A percentile compares a stretch with the other conserved stretches of the same genome.
Conservation (phyloP, 352 stramenopile species). For the Halophytophthora polymorphica region DNA sequence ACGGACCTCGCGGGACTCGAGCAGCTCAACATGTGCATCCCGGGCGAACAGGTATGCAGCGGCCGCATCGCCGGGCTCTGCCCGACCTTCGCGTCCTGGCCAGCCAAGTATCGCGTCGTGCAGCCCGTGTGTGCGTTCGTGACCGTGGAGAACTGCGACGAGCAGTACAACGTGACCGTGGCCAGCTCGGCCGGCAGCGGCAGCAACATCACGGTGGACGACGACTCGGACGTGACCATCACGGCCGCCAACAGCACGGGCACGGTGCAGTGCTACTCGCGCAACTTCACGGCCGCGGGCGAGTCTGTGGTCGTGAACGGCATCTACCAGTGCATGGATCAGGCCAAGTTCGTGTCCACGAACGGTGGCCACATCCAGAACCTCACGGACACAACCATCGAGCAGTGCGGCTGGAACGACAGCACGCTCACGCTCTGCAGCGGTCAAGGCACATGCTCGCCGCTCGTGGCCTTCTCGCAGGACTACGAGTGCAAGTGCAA, state of each 20-base stretch:
- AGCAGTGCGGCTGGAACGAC: conserved; percentile 49
- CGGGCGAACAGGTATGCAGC: conserved; percentile 47
- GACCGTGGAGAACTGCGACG: conserved; percentile 57
- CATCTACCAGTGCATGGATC: conserved; percentile 77
- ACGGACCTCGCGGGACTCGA: conserved; percentile 52
- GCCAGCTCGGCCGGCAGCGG: conserved; percentile 12
- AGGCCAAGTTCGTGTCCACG: conserved; percentile 48
- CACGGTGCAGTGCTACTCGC: conserved; percentile 67
- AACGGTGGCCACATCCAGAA: conserved; percentile 66
- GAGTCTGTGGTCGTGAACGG: conserved; percentile 51
- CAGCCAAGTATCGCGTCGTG: conserved; percentile 61
- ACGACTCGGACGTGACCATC: conserved; percentile 14
- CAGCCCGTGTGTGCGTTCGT: conserved; percentile 72
- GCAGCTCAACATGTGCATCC: conserved; percentile 70
- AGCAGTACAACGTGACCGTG: conserved; percentile 41
- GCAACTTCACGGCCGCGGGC: conserved; percentile 54
- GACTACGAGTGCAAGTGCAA: conserved; percentile 82
- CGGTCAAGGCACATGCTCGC: conserved; percentile 66
- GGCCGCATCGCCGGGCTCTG: conserved; percentile 59
- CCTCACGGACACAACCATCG: conserved; percentile 52
- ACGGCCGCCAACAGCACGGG: conserved; percentile 20
- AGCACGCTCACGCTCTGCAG: conserved; percentile 55
- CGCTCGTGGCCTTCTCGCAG: conserved; percentile 46
- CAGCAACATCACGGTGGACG: conserved; percentile 22
- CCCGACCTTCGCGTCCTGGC: conserved; percentile 74